These are phyloP conservation scores for Linderniella brevidens DNA, from an alignment of 257 asterid species.

Conservation along the genomic window DNA sequence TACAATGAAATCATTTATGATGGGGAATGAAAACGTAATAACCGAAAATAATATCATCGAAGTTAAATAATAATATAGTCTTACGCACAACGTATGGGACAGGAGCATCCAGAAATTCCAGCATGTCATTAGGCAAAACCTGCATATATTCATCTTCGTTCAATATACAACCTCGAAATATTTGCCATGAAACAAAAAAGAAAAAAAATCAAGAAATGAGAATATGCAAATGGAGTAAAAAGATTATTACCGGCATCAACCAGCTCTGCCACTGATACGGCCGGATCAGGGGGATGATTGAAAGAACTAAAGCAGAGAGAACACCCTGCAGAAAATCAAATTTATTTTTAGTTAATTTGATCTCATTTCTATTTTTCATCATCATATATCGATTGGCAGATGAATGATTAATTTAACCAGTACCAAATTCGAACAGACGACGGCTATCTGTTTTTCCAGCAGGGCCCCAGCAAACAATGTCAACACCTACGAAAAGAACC, in stretches of 20 bases:
- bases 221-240: conserved; percentile 2
- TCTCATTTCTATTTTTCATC: neutral
- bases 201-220: neutral
- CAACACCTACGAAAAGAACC: conserved; percentile 33
- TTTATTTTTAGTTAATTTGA: no score
- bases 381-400: neutral
- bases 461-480: conserved; percentile 79
- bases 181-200: neutral
- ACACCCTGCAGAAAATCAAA: conserved; percentile 44
- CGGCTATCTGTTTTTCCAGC: conserved; percentile 77
- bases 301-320: conserved; percentile 70
- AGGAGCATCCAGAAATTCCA: conserved; percentile 97
- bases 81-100: conserved; percentile 92
- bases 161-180: conserved; percentile 9
- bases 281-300: conserved; percentile 84
- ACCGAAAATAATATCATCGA: neutral
- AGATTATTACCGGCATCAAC: conserved; percentile 73
- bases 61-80: neutral
- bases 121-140: conserved; percentile 98
- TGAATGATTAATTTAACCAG: conserved; percentile 7
- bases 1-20: neutral
- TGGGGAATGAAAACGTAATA: conserved; percentile 4
- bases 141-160: conserved; percentile 18
- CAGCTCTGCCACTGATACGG: conserved; percentile 99
- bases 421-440: conserved; percentile 86